Evolutionary conservation across 192 early-diverging fungal genomes (phyloP).

Genomic region (Backusella macrospora): DNA sequence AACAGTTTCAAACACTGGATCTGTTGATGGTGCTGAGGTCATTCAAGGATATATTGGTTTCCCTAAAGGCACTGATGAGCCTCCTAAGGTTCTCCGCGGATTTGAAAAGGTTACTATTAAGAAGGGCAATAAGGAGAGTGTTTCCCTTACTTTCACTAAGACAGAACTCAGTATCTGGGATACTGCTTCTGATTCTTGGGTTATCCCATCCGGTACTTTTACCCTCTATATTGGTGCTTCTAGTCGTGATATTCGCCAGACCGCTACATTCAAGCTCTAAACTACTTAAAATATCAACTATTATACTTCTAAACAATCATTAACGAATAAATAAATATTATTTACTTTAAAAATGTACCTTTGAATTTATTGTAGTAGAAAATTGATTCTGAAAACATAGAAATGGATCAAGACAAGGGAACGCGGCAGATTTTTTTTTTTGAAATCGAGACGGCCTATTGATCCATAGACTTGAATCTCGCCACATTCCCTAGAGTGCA

Average conservation of each 20-base stretch:
- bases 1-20: slow-evolving; percentile 35
- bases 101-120: slow-evolving; percentile 37
- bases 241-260: slow-evolving; percentile 49
- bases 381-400: no score
- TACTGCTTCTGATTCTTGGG: slow-evolving; percentile 43
- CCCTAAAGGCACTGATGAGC: slow-evolving; percentile 43
- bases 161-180: slow-evolving; percentile 57
- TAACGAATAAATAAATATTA: no score
- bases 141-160: slow-evolving; percentile 43
- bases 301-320: no score
- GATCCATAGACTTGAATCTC: no score
- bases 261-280: neutral
- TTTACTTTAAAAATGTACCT: no score
- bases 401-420: no score
- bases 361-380: no score
- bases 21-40: slow-evolving; percentile 36
- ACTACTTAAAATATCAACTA: no score
- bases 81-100: slow-evolving; percentile 41
- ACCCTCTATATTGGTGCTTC: slow-evolving; percentile 55
- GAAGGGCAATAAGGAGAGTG: slow-evolving; percentile 27
- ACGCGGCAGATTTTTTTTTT: no score
- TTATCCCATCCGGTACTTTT: slow-evolving; percentile 51
- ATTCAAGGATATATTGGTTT: slow-evolving; percentile 42
- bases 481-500: no score
- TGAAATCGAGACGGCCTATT: no score